Percentiles rank a stretch among this genome's conserved stretches.
Conservation (phyloP, 2,329 filamentous ascomycete species). For the Pseudonectria foliicola region DNA sequence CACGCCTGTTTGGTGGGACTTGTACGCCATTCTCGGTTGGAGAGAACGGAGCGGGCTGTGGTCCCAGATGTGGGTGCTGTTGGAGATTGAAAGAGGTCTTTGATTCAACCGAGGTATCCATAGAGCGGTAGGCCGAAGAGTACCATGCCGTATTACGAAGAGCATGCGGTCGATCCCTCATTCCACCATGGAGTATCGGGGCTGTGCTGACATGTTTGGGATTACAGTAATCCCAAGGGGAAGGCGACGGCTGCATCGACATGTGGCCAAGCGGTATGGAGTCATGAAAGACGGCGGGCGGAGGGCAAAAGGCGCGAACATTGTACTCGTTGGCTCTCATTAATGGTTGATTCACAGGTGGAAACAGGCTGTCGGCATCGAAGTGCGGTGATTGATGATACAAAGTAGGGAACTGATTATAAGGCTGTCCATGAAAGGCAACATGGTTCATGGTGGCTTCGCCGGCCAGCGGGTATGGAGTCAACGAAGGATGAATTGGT, state of each 20-base stretch:
- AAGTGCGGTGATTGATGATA: slow-evolving; percentile 10
- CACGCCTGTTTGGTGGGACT: slow-evolving; percentile 6
- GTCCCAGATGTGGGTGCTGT: neutral
- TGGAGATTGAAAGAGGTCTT: slow-evolving; percentile 5
- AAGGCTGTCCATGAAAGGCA: slow-evolving; percentile 8
- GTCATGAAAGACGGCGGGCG: slow-evolving; percentile 25
- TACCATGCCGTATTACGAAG: slow-evolving; percentile 9
- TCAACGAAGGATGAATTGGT: slow-evolving; percentile 5
- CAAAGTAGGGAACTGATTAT: slow-evolving; percentile 7
- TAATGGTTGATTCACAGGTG: slow-evolving; percentile 24
- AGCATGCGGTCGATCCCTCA: neutral
- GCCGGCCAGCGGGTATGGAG: slow-evolving; percentile 11
- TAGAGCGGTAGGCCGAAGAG: slow-evolving; percentile 6
- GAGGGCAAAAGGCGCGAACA: slow-evolving; percentile 31
- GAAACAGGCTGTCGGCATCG: slow-evolving; percentile 12
- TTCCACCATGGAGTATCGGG: no score
- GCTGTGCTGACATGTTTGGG: slow-evolving; percentile 10
- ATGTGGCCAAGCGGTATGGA: slow-evolving; percentile 25
- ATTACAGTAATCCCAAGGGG: slow-evolving; percentile 5
- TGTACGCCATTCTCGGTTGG: slow-evolving; percentile 5
- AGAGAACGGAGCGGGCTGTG: slow-evolving; percentile 1
- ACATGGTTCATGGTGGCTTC: slow-evolving; percentile 9
- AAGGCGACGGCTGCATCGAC: slow-evolving; percentile 15
- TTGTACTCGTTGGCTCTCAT: slow-evolving; percentile 31
- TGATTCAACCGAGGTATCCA: slow-evolving; percentile 5